These are phyloP conservation scores for Epichloe elymi DNA, from an alignment of 2,329 filamentous ascomycete species.

Conservation along the genomic window DNA sequence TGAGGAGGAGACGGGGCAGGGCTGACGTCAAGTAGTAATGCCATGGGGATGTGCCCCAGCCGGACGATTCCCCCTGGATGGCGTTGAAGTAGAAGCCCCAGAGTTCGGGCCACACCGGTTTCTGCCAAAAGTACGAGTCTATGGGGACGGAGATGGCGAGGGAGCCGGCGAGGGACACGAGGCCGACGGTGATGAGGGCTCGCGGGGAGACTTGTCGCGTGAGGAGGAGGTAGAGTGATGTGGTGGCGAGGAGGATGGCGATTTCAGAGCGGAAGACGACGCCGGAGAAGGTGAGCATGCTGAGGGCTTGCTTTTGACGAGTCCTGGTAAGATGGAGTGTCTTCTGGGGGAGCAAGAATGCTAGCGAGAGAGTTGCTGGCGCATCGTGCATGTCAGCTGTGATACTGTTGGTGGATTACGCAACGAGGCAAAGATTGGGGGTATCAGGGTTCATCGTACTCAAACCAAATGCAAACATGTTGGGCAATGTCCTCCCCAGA, in stretches of 20 bases:
- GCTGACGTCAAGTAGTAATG: constrained; percentile 76
- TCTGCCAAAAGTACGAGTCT: constrained; percentile 93
- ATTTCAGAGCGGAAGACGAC: constrained; percentile 84
- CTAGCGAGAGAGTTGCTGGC: constrained; percentile 52
- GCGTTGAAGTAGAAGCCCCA: constrained; percentile 87
- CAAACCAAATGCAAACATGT: constrained; percentile 88
- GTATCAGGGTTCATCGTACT: constrained; percentile 38
- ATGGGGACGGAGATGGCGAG: constrained; percentile 58
- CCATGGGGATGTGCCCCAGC: constrained; percentile 81
- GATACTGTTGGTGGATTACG: background rate
- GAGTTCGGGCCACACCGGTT: constrained; percentile 77
- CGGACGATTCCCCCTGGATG: constrained; percentile 64
- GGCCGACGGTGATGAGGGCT: constrained; percentile 53
- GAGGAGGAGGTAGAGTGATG: constrained; percentile 51
- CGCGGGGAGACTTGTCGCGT: constrained; percentile 37
- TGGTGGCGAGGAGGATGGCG: constrained; percentile 61
- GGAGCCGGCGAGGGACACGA: constrained; percentile 51
- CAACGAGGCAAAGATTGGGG: background rate
- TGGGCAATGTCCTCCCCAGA: constrained; percentile 79
- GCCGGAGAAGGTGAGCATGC: constrained; percentile 65
- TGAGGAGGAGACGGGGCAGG: constrained; percentile 71
- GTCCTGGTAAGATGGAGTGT: constrained; percentile 16
- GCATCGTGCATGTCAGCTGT: background rate
- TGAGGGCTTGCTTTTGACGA: constrained; percentile 52
- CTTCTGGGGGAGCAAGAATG: constrained; percentile 25